Evolutionary conservation across 2,329 filamentous ascomycete species (phyloP).

Genomic region (Herpomyces periplanetae): DNA sequence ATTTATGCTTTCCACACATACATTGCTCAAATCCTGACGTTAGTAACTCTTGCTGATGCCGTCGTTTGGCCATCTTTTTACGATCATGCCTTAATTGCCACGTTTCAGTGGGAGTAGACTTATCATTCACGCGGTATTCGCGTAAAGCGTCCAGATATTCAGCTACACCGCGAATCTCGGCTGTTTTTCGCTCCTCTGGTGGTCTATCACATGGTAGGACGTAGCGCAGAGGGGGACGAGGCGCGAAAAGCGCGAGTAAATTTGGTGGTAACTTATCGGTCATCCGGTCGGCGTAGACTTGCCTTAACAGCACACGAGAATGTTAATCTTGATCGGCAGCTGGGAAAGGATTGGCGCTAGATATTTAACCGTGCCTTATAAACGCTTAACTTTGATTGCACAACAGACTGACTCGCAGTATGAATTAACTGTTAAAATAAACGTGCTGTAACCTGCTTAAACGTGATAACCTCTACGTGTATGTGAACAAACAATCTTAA

Average conservation of each 20-base stretch:
- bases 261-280: slow-evolving; percentile 85
- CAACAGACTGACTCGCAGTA: no score
- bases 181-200: slow-evolving; percentile 39
- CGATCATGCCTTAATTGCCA: slow-evolving; percentile 64
- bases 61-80: slow-evolving; percentile 38
- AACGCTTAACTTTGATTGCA: no score
- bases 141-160: slow-evolving; percentile 30
- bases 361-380: no score
- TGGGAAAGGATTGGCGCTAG: no score
- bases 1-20: slow-evolving; percentile 10
- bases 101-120: slow-evolving; percentile 49
- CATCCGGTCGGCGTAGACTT: no score
- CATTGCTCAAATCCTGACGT: slow-evolving; percentile 23
- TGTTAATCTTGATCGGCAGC: no score
- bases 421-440: no score
- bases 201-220: slow-evolving; percentile 44
- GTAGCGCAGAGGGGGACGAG: slow-evolving; percentile 63
- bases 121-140: slow-evolving; percentile 36
- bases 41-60: slow-evolving; percentile 19
- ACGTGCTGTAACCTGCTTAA: no score
- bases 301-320: no score
- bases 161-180: slow-evolving; percentile 28
- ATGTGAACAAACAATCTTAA: no score
- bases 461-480: no score
- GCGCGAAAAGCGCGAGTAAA: slow-evolving; percentile 68